Conservation (phyloP, 1,284 basidiomycete species). For the Anthracocystis walkeri region DNA sequence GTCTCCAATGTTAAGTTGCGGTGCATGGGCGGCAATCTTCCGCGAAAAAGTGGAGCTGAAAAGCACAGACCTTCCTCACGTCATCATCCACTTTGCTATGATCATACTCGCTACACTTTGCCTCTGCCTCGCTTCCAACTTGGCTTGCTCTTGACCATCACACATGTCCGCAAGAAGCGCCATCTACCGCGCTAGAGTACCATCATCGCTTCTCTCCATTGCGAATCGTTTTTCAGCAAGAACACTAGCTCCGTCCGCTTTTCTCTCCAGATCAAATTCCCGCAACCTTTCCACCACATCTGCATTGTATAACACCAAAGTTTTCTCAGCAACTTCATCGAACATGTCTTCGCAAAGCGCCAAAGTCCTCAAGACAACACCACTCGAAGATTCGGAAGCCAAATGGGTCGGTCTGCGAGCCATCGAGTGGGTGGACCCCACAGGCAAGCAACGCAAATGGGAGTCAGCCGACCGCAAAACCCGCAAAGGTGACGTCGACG, state of each 20-base stretch:
- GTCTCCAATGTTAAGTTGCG: not conserved
- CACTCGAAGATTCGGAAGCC: constrained; percentile 55
- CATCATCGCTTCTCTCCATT: constrained; percentile 8
- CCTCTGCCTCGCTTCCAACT: not conserved
- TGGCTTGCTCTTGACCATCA: not conserved
- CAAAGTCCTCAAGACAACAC: constrained; percentile 39
- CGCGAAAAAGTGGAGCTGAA: constrained; percentile 9
- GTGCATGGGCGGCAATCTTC: not conserved
- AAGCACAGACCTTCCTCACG: constrained; percentile 10
- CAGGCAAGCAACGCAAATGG: constrained; percentile 65
- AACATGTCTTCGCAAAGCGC: constrained; percentile 52
- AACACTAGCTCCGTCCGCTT: not conserved
- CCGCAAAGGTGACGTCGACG: constrained; percentile 65
- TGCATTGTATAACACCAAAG: not conserved
- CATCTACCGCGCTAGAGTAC: constrained; percentile 11
- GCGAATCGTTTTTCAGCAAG: not conserved
- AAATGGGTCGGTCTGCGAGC: constrained; percentile 66
- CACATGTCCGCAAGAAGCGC: constrained; percentile 26
- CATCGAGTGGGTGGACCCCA: constrained; percentile 66
- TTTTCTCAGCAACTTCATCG: constrained; percentile 13
- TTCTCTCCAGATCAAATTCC: not conserved
- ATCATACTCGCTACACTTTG: not conserved
- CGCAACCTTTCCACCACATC: constrained; percentile 9
- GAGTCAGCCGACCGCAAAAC: constrained; percentile 67
- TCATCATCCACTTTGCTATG: constrained; percentile 9